Percentiles rank a stretch among this genome's conserved stretches.
These are phyloP conservation scores for Mycocentrospora acerina DNA, from an alignment of 2,329 filamentous ascomycete species.

Conservation along the genomic window DNA sequence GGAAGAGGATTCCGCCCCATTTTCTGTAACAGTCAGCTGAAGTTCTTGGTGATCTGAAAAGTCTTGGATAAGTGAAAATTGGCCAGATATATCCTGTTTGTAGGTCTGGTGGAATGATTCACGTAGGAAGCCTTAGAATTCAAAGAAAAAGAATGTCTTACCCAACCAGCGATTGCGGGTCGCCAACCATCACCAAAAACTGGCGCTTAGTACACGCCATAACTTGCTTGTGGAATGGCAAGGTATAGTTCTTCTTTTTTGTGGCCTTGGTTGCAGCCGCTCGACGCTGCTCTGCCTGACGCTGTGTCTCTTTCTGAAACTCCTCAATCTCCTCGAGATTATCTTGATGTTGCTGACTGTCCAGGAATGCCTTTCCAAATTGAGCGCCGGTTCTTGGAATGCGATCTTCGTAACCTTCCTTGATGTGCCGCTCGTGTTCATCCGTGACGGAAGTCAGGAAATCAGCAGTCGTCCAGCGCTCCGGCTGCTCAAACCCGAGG, in stretches of 20 bases:
- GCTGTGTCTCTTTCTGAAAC: constrained; percentile 38
- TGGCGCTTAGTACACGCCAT: constrained; percentile 43
- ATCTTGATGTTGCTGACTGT: constrained; percentile 39
- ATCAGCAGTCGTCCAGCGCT: constrained; percentile 69
- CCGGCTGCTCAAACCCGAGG: constrained; percentile 67
- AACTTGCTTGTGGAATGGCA: constrained; percentile 44
- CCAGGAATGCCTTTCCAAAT: constrained; percentile 51
- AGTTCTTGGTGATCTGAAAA: too few species aligned
- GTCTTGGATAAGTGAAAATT: too few species aligned
- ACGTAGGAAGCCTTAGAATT: background rate
- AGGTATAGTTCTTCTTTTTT: constrained; percentile 45
- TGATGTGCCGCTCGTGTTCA: constrained; percentile 58
- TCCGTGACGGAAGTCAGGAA: constrained; percentile 73
- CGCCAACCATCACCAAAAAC: constrained; percentile 57
- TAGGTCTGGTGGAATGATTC: background rate
- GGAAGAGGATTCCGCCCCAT: constrained; percentile 49
- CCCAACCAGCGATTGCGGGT: constrained; percentile 51
- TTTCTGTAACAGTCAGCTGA: constrained; percentile 1
- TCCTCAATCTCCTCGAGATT: constrained; percentile 46
- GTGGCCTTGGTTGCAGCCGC: constrained; percentile 38
- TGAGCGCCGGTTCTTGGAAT: constrained; percentile 58
- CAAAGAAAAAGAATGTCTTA: constrained; percentile 37
- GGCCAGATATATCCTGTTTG: background rate
- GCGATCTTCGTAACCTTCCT: constrained; percentile 58
- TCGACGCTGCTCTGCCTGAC: constrained; percentile 32